Percentiles rank a stretch among this genome's conserved stretches.
Conservation (phyloP, 257 asterid genomes). For the Buddleja alternifolia region DNA sequence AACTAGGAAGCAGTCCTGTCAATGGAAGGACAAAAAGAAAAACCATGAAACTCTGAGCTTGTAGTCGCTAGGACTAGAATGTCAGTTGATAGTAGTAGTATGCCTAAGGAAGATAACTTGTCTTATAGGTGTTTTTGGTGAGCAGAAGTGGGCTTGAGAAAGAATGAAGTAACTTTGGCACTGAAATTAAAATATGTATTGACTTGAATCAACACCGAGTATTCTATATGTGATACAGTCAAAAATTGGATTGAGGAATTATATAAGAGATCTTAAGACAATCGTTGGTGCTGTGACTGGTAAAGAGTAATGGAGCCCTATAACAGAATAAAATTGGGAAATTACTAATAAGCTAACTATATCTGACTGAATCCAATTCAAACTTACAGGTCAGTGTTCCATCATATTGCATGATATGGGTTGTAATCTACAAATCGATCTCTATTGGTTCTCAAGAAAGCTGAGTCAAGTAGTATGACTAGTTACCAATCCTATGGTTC, state of each 20-base stretch:
- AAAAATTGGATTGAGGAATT: neutral
- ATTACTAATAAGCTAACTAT: no score
- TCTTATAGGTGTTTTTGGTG: neutral
- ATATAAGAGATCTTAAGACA: no score
- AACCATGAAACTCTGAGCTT: conserved; percentile 6
- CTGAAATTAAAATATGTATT: neutral
- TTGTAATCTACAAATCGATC: neutral
- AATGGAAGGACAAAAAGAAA: neutral
- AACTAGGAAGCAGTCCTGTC: conserved; percentile 13
- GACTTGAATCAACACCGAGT: neutral
- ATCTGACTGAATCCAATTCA: no score
- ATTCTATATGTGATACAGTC: neutral
- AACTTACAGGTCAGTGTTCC: no score
- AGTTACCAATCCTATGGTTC: neutral
- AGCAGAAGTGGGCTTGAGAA: neutral
- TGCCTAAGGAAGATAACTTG: neutral
- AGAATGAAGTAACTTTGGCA: neutral
- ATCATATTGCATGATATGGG: no score
- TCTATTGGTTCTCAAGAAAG: conserved; percentile 11
- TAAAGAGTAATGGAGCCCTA: neutral
- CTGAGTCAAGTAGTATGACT: conserved; percentile 2
- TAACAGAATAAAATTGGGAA: neutral
- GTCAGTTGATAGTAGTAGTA: neutral
- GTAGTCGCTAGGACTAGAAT: conserved; percentile 20
- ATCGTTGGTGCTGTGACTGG: neutral